Evolutionary conservation across 352 stramenopile species (phyloP), one percentile per base, ranked within the genome.

Genomic region (Phytophthora cryptogea): DNA sequence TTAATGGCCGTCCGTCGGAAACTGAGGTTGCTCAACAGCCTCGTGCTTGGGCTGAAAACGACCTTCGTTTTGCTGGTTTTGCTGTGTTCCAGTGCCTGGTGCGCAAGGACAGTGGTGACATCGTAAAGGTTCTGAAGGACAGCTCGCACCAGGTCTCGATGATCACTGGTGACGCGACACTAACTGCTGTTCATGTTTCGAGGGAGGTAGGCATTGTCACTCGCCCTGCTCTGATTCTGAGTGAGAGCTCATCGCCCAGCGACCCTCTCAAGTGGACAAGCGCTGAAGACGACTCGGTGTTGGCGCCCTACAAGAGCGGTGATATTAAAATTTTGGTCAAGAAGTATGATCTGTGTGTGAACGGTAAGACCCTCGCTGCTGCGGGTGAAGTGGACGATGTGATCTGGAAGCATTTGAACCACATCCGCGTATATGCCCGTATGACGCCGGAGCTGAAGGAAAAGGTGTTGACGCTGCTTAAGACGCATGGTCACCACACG

Each of bases 151-250:
- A 82, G n/a, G 86, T 97, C 10, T 94, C 96, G 17, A 99, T 99
- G 95, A 99, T 99, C 65, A 99, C 98, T 10, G 98, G 98, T 51
- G 98, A 99, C 74, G 90, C 92, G 32, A 91, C 97, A 8, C 80
- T 99, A 27, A 99, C 98, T 35, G 97, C 97, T 32, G 90, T 96
- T 27, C 93, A 99, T 58, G 97, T 99, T 20, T 97, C 97, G 7
- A 88, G 90, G 55, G 86, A 98, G 62, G 95, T 99, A 2, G 88
- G 89, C 33, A 99, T 99, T 47, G 74, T 99, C 37, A 76, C 76
- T 52, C 75, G 73, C 39, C 78, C 81, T 7, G 83, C 85, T 28
- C 45, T 96, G 11, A 85, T 97, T 49, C 49, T 96, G 44, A 89
- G 67, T 4, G 76, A 89, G 51, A 73, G 51, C 23, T 62, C 64